Evolutionary conservation across 2,329 filamentous ascomycete genomes (phyloP), one percentile per base, ranked within the genome.

Genomic region (Arthrinium phaeospermum): DNA sequence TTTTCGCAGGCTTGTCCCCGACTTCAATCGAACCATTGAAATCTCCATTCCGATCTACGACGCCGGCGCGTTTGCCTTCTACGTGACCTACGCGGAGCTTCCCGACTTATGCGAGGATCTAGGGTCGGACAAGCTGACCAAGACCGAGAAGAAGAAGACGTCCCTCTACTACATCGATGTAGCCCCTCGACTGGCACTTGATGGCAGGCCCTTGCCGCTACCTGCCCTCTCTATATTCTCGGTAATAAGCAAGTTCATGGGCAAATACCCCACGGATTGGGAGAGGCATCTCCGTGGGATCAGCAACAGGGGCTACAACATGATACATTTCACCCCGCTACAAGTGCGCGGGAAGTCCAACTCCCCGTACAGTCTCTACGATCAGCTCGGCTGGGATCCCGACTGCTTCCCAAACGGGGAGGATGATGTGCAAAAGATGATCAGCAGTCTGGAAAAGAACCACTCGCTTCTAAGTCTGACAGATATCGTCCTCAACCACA

Each of bases 401-500:
- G 85, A 85, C 12, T 90, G 92, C 78, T 99, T 99, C 78, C 94
- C 95, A 1, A 90, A 90, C 68, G 97, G 96, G 69, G 94, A 98
- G 82, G 84, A 91, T 72, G 95, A 98, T 80, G 88, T 98, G 71
- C 86, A 91, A 72, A 87, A 90, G 67, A 87, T 99, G 86, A 90
- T 97, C 24, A 83, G 90, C 61, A 95, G 90, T 79, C 92, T 99
- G 88, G 94, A 98, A 82, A 88, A 91, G 70, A 91, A 97, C 70
- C 91, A 97, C 81, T 93, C 93, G 2, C 86, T 99, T 71, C 87
- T 99, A 72, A 94, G 94, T 74, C 84, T 99, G 84, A 98, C 96
- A 0, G 96, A 99, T 81, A 96, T 99, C 74, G 97, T 99, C 64
- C 95, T 96, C 86, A 99, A 99, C 80, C 96, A 99, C 84, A 99